A percentile compares a stretch with the other conserved stretches of the same genome.
Conservation (phyloP, 345 rosid genomes). For the Rubroshorea leprosula region DNA sequence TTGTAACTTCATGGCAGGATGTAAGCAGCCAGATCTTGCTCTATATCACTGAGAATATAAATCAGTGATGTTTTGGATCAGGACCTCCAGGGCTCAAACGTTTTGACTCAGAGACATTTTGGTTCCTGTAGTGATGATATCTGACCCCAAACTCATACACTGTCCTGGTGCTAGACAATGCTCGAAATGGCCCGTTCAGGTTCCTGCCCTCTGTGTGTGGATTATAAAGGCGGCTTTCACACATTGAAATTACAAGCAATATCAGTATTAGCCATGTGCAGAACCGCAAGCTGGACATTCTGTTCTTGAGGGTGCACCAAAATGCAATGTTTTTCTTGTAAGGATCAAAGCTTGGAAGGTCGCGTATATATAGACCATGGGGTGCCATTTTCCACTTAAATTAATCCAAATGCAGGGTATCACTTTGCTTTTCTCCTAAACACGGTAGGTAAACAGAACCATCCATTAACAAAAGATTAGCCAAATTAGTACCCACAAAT, state of each 20-base stretch:
- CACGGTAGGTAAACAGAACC: no score
- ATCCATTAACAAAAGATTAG: no score
- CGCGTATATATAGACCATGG: conserved; percentile 6
- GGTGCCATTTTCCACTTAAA: neutral
- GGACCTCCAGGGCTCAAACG: conserved; percentile 29
- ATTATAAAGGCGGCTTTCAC: conserved; percentile 15
- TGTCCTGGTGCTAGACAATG: conserved; percentile 13
- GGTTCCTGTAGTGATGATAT: neutral
- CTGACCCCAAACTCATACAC: neutral
- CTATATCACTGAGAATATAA: neutral
- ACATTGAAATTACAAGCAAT: conserved; percentile 9
- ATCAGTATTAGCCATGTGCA: conserved; percentile 9
- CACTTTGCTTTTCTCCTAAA: no score
- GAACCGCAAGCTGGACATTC: conserved; percentile 17
- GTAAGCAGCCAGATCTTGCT: neutral
- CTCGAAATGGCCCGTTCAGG: conserved; percentile 22
- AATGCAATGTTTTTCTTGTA: neutral
- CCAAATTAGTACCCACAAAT: no score
- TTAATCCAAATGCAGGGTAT: neutral
- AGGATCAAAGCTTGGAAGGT: neutral
- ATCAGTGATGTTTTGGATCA: conserved; percentile 21
- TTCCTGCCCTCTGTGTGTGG: conserved; percentile 12
- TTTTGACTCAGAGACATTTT: conserved; percentile 9
- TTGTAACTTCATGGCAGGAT: no score
- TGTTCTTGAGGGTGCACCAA: neutral